Percentiles rank a stretch among this genome's conserved stretches.
Evolutionary conservation across 257 asterid species (phyloP).

Genomic region (Solanum ossicruentum): DNA sequence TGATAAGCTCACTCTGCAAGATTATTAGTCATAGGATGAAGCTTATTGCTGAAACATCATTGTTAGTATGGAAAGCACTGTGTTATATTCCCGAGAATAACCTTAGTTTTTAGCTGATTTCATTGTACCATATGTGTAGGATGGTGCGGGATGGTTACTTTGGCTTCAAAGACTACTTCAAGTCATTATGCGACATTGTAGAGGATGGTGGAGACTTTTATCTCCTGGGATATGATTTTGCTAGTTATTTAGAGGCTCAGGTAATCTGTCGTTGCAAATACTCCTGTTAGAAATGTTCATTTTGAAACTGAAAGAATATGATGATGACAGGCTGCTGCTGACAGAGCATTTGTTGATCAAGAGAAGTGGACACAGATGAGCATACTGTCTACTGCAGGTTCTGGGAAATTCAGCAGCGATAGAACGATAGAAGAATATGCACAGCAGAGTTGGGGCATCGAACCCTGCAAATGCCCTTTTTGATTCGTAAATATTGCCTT

Average conservation of each 20-base stretch:
- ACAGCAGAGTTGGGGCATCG: slow-evolving; percentile 30
- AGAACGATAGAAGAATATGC: slow-evolving; percentile 39
- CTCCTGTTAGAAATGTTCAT: background rate
- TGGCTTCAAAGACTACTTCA: slow-evolving; percentile 36
- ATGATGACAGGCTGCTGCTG: slow-evolving; percentile 26
- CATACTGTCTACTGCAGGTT: slow-evolving; percentile 30
- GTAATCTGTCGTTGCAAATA: slow-evolving; percentile 4
- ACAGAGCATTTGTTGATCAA: slow-evolving; percentile 22
- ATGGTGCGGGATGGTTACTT: slow-evolving; percentile 43
- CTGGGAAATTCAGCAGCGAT: slow-evolving; percentile 45
- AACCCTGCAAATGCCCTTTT: slow-evolving; percentile 41
- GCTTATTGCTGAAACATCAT: background rate
- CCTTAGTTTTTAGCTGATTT: background rate
- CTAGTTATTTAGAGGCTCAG: slow-evolving; percentile 43
- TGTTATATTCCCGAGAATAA: background rate
- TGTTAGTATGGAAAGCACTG: background rate
- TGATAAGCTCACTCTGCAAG: background rate
- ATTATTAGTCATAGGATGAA: background rate
- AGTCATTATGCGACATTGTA: slow-evolving; percentile 26
- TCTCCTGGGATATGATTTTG: slow-evolving; percentile 31
- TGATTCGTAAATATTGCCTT: background rate
- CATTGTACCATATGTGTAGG: slow-evolving; percentile 6
- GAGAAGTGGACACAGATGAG: slow-evolving; percentile 38
- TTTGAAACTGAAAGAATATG: background rate
- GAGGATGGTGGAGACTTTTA: slow-evolving; percentile 36